Evolutionary conservation across 75 land plant genomes (phyloP), one percentile per base, ranked within the genome.

Genomic region (Larix kaempferi): DNA sequence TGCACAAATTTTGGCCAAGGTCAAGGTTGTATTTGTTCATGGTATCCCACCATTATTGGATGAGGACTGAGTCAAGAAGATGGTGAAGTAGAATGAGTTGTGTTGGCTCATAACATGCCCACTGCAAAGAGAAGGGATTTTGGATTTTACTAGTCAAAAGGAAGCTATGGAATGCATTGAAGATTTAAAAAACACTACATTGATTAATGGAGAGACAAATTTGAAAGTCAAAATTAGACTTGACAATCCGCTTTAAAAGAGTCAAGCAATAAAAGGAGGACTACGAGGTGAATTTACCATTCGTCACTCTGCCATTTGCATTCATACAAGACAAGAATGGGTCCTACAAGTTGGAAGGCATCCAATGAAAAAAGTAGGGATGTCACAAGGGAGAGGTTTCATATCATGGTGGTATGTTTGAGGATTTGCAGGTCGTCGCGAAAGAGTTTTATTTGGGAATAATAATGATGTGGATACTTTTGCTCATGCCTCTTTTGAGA

Each of bases 161-260:
- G n/a, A n/a, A n/a, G n/a, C n/a, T n/a, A n/a, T n/a, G n/a, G n/a
- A 81, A 56, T 90, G 89, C 67, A 81, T 87, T 79, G 87, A 90
- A 44, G 84, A 77, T 22, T 23, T 88, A 41, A 88, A 85, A 37
- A 74, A 85, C 69, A 74, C 60, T 15, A 82, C 73, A 62, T 59
- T 85, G n/a, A 56, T 55, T 69, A 84, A 85, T 69, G 87, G 87
- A 29, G 84, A 85, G 41, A 59, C 76, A 0, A n/a, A n/a, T n/a
- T n/a, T n/a, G n/a, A n/a, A n/a, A n/a, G n/a, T n/a, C n/a, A n/a
- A n/a, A n/a, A n/a, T n/a, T n/a, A n/a, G n/a, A n/a, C n/a, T n/a
- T n/a, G n/a, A n/a, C n/a, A n/a, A n/a, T n/a, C n/a, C n/a, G n/a
- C n/a, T n/a, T n/a, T n/a, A n/a, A n/a, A 87, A 84, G 79, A 84